Evolutionary conservation across 2,329 filamentous ascomycete species (phyloP), one percentile per base, ranked within the genome.

Genomic region (Arthrobotrys sphaeroides): DNA sequence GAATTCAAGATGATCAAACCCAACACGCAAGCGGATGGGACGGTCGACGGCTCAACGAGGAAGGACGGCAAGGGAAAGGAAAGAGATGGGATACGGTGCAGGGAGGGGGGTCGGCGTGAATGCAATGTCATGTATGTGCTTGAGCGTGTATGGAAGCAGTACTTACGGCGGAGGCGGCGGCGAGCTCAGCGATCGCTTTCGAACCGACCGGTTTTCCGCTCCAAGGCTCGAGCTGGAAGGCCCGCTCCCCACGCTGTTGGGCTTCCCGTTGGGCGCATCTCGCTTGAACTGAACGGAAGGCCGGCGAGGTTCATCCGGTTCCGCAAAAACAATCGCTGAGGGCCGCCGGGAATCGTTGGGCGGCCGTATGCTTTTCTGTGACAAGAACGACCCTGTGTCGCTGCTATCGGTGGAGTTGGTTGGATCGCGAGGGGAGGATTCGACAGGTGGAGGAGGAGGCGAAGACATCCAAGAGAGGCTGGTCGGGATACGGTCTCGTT

Each of bases 111-210:
- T 5, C 5, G 28, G 28, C 5, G 5, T 5, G 28, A 10, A 33
- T 33, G 10, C 28, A 33, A 10, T 33, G 10, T 33, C 5, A 10
- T 33, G 10, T 33, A 33, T 33, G 28, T 5, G 28, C 5, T 33
- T 33, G 28, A 10, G 5, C 28, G 28, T 33, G 28, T 10, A 10
- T 5, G 10, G 40, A 10, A 22, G 10, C 18, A 43, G n/a, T 31
- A 79, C 79, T 78, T 78, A 80, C 79, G 78, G 78, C 66, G 79
- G 78, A n/a, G 79, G 79, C 49, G 79, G 79, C 43, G 79, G 79
- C 53, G 79, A 80, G 47, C 78, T 79, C 43, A 80, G 74, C 66
- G 78, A 80, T 26, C 70, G 62, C 55, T 74, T 74, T 67, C 70
- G 70, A 31, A 61, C 22, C 16, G 70, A 74, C 45, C 70, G 62